Evolutionary conservation across 768 basidiomycete genomes (phyloP), one percentile per base, ranked within the genome.

Genomic region (Tephrocybe sp.): DNA sequence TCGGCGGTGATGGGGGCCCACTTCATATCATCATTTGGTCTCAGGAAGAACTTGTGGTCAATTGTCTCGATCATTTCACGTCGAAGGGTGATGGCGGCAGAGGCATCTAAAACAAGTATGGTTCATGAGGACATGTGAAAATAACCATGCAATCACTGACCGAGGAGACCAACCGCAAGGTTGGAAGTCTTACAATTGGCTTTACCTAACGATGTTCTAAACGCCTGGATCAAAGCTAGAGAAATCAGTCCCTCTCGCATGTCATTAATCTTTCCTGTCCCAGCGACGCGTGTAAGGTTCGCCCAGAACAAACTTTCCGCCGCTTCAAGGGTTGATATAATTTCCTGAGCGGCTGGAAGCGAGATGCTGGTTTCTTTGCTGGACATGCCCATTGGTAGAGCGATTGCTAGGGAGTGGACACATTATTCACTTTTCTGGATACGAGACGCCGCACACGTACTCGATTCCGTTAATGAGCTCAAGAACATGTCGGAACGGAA

Each of bases 401-500:
- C 83, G 53, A 96, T 87, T 19, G 89, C 89, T 97, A 55, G 31
- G 16, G 19, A 30, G 10, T 26, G 61, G 36, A 16, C 3, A 51
- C 20, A 2, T 14, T 5, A 46, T 40, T 23, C 51, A 38, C 36
- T 17, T 32, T n/a, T 33, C 39, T 6, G 20, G 40, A 26, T 20
- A 9, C 34, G 17, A 26, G 31, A 30, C 44, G 9, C 31, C 33
- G 40, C 32, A 22, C 38, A 70, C 91, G 32, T 60, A 96, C 94
- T 85, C 1, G 96, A 96, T 64, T 98, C 96, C 0, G 87, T 80
- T 19, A 98, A 71, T 14, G 94, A 94, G 61, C 87, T 93, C 51
- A 97, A 73, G 64, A 94, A 89, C 73, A 97, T 89, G 63, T 98
- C 94, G 0, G 82, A 77, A 30, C 82, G 81, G 72, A 96, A 92